phyloP scores from a whole-genome alignment of 352 stramenopile genomes.

The Labyrinthula sp. region DNA sequence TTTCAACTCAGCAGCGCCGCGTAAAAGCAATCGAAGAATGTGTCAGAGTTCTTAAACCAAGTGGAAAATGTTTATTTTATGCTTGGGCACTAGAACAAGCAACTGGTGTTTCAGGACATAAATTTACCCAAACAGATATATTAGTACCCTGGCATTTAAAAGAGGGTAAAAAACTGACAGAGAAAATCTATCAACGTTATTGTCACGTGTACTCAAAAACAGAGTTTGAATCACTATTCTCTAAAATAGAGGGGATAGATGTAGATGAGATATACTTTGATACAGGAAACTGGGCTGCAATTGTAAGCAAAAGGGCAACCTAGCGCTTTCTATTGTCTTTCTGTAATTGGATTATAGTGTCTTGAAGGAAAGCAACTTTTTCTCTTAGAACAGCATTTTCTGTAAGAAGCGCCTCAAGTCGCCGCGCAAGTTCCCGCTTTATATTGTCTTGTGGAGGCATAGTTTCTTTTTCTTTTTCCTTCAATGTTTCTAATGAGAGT shows the following conservation, averaged over 20 bases:
- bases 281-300: constrained; percentile 12
- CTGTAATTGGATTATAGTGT: too few relatives aligned
- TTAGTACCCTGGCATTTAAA: constrained; percentile 52
- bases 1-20: constrained; percentile 46
- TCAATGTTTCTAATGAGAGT: too few relatives aligned
- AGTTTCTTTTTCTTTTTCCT: too few relatives aligned
- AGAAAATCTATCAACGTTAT: constrained; percentile 51
- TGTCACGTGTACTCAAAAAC: constrained; percentile 57
- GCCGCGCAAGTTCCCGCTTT: too few relatives aligned
- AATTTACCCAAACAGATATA: constrained; percentile 46
- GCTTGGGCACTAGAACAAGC: constrained; percentile 60
- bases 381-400: too few relatives aligned
- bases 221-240: constrained; percentile 49
- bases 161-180: constrained; percentile 2
- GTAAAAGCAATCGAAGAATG: constrained; percentile 46
- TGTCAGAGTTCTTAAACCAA: constrained; percentile 42
- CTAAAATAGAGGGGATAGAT: constrained; percentile 14
- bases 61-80: constrained; percentile 46
- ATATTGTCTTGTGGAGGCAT: too few relatives aligned
- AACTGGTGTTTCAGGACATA: constrained; percentile 2
- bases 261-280: constrained; percentile 17
- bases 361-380: too few relatives aligned
- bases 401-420: too few relatives aligned
- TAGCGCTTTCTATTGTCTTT: too few relatives aligned
- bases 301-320: constrained; percentile 1